Conservation (phyloP, 805 yeast species). For the Ogataea populi-albae region DNA sequence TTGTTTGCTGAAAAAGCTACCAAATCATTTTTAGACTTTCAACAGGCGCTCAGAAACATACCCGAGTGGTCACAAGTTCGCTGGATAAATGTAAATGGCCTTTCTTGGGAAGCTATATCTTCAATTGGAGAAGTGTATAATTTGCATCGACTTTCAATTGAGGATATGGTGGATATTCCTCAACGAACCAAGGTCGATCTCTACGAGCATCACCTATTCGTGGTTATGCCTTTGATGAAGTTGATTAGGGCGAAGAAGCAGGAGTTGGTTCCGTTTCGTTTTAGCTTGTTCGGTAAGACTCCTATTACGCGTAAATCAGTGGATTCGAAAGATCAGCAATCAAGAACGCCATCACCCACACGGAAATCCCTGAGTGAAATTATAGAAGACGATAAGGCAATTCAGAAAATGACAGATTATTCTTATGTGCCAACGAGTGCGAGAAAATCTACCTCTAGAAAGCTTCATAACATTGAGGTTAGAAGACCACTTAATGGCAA, state of each 20-base stretch:
- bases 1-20: constrained; percentile 17
- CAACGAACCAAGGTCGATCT: constrained; percentile 57
- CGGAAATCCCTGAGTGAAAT: constrained; percentile 17
- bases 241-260: constrained; percentile 33
- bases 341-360: background rate
- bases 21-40: constrained; percentile 29
- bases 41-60: constrained; percentile 29
- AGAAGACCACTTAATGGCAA: constrained; percentile 44
- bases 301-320: constrained; percentile 6
- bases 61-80: constrained; percentile 51
- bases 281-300: constrained; percentile 1
- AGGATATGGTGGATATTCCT: constrained; percentile 62
- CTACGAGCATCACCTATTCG: constrained; percentile 50
- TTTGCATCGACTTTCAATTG: constrained; percentile 54
- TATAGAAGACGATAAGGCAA: constrained; percentile 26
- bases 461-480: constrained; percentile 34
- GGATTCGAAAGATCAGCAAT: constrained; percentile 2
- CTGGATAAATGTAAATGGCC: constrained; percentile 58
- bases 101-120: constrained; percentile 59
- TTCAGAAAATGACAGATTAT: constrained; percentile 35
- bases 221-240: constrained; percentile 51
- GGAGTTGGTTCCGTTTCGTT: background rate
- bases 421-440: constrained; percentile 18
- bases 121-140: constrained; percentile 42
- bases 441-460: constrained; percentile 15